Evolutionary conservation across 352 stramenopile genomes (phyloP), one percentile per base, ranked within the genome.

Genomic region (Pilasporangium apinafurcum): DNA sequence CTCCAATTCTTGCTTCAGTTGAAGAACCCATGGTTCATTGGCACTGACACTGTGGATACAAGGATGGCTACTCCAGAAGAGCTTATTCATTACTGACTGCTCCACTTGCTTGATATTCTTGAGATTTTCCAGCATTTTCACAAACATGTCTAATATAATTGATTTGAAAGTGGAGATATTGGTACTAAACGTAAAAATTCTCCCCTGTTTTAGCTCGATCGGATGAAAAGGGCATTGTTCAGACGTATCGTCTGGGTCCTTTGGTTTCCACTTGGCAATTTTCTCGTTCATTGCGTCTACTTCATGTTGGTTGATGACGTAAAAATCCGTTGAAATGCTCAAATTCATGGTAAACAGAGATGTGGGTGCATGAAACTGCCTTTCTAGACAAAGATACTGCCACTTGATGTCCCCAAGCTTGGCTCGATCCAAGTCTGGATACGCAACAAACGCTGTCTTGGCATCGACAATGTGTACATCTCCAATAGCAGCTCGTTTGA

Each of bases 21-120:
- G 34, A 0, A 68, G 25, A 1, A 96, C 86, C 87, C 86, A 97
- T 1, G 68, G 52, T 74, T 98, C 91, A 24, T 65, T 88, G n/a
- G 60, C 49, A 37, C 80, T 90, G 3, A 96, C 76, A 37, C 63
- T 77, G 7, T 73, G 67, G 4, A 98, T 77, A 30, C 88, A 80
- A 8, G 92, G 92, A 46, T 97, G 79, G 37, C 86, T 89, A 44
- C 83, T 92, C 92, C 92, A 98, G 37, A 98, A 97, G 0, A 98
- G 67, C 48, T 95, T 93, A 51, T 94, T 89, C 92, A 98, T 97
- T 22, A 98, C 88, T 18, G 75, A 62, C 29, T 95, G 76, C 59
- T 98, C 92, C 8, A 92, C 76, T 51, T 92, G 80, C 44, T 86
- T 88, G 52, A 92, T 90, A 37, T 73, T 76, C 52, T 89, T 90